Base-by-base conservation (phyloP, 2,329 filamentous ascomycete species). In the Sarocladiaceae sp. region DNA sequence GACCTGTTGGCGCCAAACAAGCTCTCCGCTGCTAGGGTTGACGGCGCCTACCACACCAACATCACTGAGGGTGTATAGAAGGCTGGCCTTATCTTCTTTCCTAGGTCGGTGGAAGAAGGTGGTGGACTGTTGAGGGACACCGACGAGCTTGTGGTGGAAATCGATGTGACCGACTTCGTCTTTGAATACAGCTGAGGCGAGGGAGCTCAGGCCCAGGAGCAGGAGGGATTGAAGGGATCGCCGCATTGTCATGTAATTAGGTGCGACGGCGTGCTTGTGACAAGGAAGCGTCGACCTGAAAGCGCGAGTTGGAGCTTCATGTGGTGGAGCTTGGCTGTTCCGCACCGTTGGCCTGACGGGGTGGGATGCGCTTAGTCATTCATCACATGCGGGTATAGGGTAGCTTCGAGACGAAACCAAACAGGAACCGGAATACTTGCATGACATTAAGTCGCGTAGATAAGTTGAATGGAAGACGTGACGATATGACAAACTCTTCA, bases 61-160 rank as follows among this genome's bases (percentile, higher is more conserved):
- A 47, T 96, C 87, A 51, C 88, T 94, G 34, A 97, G 70, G 0
- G 93, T 94, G 63, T 96, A 98, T 43, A 98, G 75, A 29, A 98
- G 74, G 44, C 87, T 91, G 27, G 90, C 90, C 63, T 87, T 88
- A 50, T 91, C 90, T 53, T 83, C 79, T 50, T 79, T 75, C 57
- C 85, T 77, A 31, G 93, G 91, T 54, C 83, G 84, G 68, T 96
- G 88, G 78, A 97, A 97, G 76, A 97, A 94, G 54, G 91, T 96
- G 49, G 88, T 86, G 50, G 87, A 80, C 61, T 79, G 72, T 61
- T 85, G 84, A 45, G 93, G 89, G 29, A 87, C 68, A 58, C 93
- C 93, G 57, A 98, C 72, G 40, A 97, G 82, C 52, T 87, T 80
- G 69, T 95, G 82, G 67, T 97, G 91, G 69, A 89, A 97, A 67